phyloP scores from a whole-genome alignment of 2,329 filamentous ascomycete species.

The Sarocladiaceae sp. region DNA sequence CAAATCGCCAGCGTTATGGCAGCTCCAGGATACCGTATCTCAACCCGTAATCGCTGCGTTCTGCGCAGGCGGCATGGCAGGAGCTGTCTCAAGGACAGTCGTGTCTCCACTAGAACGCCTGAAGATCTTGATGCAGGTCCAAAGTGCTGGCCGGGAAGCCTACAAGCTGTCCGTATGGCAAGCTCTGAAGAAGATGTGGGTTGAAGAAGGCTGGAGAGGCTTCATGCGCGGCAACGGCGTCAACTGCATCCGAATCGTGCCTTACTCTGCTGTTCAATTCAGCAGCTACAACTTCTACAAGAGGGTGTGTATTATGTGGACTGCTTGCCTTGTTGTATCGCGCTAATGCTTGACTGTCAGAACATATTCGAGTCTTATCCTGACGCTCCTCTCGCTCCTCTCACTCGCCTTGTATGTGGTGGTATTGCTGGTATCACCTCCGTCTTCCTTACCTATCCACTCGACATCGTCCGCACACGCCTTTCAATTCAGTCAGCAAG shows the following conservation, averaged over 20 bases:
- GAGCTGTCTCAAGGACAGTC: slow-evolving; percentile 94
- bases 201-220: slow-evolving; percentile 91
- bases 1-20: slow-evolving; percentile 12
- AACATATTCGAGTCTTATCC: slow-evolving; percentile 75
- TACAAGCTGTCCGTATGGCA: slow-evolving; percentile 91
- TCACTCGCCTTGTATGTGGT: slow-evolving; percentile 81
- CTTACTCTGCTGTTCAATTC: slow-evolving; percentile 97
- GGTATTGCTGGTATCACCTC: slow-evolving; percentile 92
- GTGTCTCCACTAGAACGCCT: slow-evolving; percentile 93
- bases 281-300: slow-evolving; percentile 98
- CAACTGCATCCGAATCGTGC: slow-evolving; percentile 97
- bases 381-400: slow-evolving; percentile 67
- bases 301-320: slow-evolving; percentile 55
- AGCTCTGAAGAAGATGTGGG: slow-evolving; percentile 92
- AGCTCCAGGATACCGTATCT: slow-evolving; percentile 54
- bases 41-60: slow-evolving; percentile 90
- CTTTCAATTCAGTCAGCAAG: slow-evolving; percentile 98
- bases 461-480: slow-evolving; percentile 94
- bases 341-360: slow-evolving; percentile 23
- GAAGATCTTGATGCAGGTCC: slow-evolving; percentile 97
- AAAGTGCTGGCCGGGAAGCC: slow-evolving; percentile 83
- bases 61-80: slow-evolving; percentile 87
- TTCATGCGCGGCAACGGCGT: slow-evolving; percentile 98
- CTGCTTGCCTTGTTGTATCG: no score
- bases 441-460: slow-evolving; percentile 89